Percentiles rank a stretch among this genome's conserved stretches.
phyloP scores from a whole-genome alignment of 441 rosid genomes.

The Daphne laureola region DNA sequence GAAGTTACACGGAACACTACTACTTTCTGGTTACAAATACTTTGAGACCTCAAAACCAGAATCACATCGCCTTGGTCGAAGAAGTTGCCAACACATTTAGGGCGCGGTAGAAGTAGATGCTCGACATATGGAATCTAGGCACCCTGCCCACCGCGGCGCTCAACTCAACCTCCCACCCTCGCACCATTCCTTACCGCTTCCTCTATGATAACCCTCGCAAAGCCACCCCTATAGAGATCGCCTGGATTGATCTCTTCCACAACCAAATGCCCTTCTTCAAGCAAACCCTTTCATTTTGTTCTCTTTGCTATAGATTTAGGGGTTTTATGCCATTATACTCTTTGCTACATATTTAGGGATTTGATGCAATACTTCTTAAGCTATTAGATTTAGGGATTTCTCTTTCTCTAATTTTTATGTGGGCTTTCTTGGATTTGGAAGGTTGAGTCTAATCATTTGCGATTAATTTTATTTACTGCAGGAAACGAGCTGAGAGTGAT shows the following conservation, averaged over 20 bases:
- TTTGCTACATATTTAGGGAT: no score
- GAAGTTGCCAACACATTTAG: no score
- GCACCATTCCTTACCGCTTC: slow-evolving; percentile 88
- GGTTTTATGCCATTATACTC: neutral
- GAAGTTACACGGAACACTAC: no score
- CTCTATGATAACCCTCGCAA: slow-evolving; percentile 76
- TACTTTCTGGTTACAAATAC: no score
- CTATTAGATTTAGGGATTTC: neutral
- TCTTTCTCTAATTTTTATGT: neutral
- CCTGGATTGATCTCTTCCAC: slow-evolving; percentile 87
- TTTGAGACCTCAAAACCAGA: no score
- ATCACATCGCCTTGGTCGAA: no score
- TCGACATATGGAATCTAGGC: no score
- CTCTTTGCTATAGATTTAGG: neutral
- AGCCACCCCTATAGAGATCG: slow-evolving; percentile 80
- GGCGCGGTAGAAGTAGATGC: no score
- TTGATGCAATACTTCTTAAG: neutral
- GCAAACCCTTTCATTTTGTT: slow-evolving; percentile 18
- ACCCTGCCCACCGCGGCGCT: no score
- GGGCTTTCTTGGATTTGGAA: neutral
- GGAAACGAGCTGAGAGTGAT: slow-evolving; percentile 84
- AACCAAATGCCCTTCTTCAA: slow-evolving; percentile 88
- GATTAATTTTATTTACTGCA: slow-evolving; percentile 19
- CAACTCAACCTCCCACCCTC: no score
- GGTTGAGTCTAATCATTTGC: neutral